These are phyloP conservation scores for Harringtonia aguacate DNA, from an alignment of 2,329 filamentous ascomycete species.

Conservation along the genomic window DNA sequence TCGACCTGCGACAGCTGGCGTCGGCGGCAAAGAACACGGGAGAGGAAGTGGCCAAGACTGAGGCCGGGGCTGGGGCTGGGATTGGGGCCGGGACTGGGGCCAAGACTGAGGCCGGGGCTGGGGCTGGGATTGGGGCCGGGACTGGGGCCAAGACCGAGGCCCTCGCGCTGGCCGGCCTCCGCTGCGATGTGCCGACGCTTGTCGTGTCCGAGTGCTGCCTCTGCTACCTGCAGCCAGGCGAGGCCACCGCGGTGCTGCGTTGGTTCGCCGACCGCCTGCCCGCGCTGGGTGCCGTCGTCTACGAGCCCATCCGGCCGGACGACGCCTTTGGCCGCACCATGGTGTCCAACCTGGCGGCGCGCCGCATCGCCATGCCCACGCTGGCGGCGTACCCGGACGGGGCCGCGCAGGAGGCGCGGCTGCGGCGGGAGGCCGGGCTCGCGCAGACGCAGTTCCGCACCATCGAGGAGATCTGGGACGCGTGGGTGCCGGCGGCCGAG, in stretches of 20 bases:
- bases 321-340: slow-evolving; percentile 88
- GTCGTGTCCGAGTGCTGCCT: slow-evolving; percentile 93
- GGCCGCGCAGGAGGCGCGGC: slow-evolving; percentile 54
- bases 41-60: too few species aligned
- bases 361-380: slow-evolving; percentile 78
- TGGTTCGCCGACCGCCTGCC: slow-evolving; percentile 48
- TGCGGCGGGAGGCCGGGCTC: slow-evolving; percentile 56
- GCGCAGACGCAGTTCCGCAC: slow-evolving; percentile 28
- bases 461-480: slow-evolving; percentile 56
- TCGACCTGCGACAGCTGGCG: slow-evolving; percentile 57
- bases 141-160: too few species aligned
- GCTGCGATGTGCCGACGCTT: slow-evolving; percentile 60
- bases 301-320: slow-evolving; percentile 77
- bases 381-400: slow-evolving; percentile 61
- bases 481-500: slow-evolving; percentile 61
- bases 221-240: slow-evolving; percentile 64
- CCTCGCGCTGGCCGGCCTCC: slow-evolving; percentile 29
- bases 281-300: slow-evolving; percentile 55
- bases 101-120: too few species aligned
- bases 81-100: too few species aligned
- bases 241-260: slow-evolving; percentile 52
- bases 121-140: too few species aligned
- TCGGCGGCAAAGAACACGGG: not conserved
- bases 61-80: too few species aligned
- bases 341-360: slow-evolving; percentile 75